Evolutionary conservation across 2,329 filamentous ascomycete genomes (phyloP), one percentile per base, ranked within the genome.

Genomic region (Colletotrichum sp.): DNA sequence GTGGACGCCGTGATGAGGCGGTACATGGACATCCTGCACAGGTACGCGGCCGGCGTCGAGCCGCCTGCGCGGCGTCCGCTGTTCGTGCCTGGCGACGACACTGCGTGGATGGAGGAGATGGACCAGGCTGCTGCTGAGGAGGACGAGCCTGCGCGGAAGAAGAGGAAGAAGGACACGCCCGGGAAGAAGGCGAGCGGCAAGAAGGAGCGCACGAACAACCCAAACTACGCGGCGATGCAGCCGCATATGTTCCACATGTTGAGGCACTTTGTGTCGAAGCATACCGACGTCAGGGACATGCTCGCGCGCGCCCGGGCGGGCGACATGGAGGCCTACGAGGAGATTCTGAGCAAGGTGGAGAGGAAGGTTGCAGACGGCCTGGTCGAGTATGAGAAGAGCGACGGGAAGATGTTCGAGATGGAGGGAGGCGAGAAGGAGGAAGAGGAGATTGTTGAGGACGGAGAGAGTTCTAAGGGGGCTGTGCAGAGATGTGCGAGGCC

Each of bases 221-320:
- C 87, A 5, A 99, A 97, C 83, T 88, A 98, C 64, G 89, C 91
- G 13, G 93, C 93, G 39, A 95, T 98, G 89, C 96, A 99, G 84
- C 92, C 95, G 1, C 97, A 99, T 84, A 91, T 98, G 59, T 99
- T 99, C 88, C 95, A 98, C 83, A 90, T 99, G 30, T 90, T 99
- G 26, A 92, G 96, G 18, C 93, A 96, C 36, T 90, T 99, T 28
- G 93, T 99, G 39, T 89, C 93, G 3, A 90, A 89, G 77, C 95
- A 98, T 84, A 96, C 95, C 28, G 90, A 97, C 79, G 92, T 99
- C 36, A 92, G 97, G 36, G 95, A 99, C 82, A 91, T 93, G n/a
- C 90, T 99, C 3, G 96, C 95, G 1, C 89, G 89, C 76, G 91
- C 90, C 18, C 87, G 90, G 24, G 88, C 91, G 15, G 94, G 94